phyloP scores from a whole-genome alignment of 495 filamentous ascomycete genomes.

The Annulohypoxylon bovei region DNA sequence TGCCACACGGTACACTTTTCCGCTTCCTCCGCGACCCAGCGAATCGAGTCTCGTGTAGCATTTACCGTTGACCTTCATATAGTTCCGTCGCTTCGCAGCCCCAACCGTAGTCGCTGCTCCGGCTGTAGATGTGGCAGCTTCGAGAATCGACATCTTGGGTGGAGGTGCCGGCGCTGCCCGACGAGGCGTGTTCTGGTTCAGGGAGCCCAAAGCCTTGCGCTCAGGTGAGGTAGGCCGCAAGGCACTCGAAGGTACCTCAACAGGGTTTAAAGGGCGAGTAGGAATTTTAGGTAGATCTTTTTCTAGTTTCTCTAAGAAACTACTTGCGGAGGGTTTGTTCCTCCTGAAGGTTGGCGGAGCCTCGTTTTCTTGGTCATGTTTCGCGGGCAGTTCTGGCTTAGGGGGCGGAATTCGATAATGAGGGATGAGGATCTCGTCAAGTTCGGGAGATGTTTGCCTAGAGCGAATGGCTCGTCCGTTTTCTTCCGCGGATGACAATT shows the following conservation, averaged over 20 bases:
- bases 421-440: slow-evolving; percentile 53
- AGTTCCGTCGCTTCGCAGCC: slow-evolving; percentile 77
- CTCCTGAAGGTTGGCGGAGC: slow-evolving; percentile 79
- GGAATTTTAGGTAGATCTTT: slow-evolving; percentile 69
- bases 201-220: slow-evolving; percentile 73
- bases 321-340: slow-evolving; percentile 64
- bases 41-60: slow-evolving; percentile 87
- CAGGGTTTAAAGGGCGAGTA: slow-evolving; percentile 50
- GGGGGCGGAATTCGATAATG: slow-evolving; percentile 73
- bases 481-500: slow-evolving; percentile 34
- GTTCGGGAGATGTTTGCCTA: slow-evolving; percentile 39
- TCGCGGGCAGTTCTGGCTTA: slow-evolving; percentile 64
- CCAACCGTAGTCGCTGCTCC: slow-evolving; percentile 78
- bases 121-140: slow-evolving; percentile 86
- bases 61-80: slow-evolving; percentile 89
- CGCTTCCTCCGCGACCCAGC: slow-evolving; percentile 90
- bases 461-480: slow-evolving; percentile 16
- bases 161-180: slow-evolving; percentile 82
- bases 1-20: slow-evolving; percentile 95
- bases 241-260: slow-evolving; percentile 42
- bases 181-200: slow-evolving; percentile 85
- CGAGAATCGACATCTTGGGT: slow-evolving; percentile 93
- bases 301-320: slow-evolving; percentile 65
- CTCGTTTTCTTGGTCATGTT: slow-evolving; percentile 83
- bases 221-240: slow-evolving; percentile 61